Conservation (phyloP, 1,284 basidiomycete genomes). For the Laetiporus sulphureus region DNA sequence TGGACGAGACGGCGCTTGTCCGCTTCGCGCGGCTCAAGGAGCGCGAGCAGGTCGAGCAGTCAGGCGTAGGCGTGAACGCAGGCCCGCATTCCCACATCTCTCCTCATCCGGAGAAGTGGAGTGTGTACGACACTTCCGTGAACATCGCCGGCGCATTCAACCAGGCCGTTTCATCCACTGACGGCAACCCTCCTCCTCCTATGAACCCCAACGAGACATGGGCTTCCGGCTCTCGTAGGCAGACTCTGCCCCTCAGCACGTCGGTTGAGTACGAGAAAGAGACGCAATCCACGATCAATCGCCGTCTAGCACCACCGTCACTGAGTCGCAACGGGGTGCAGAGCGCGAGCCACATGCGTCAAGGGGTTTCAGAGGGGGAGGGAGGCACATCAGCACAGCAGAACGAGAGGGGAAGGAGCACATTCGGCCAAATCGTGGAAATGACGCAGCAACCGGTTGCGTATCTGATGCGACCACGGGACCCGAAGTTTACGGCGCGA, state of each 20-base stretch:
- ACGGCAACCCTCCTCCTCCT: slow-evolving; percentile 26
- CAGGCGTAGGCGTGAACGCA: slow-evolving; percentile 11
- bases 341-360: slow-evolving; percentile 28
- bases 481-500: too few species aligned
- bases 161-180: slow-evolving; percentile 49
- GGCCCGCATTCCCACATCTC: slow-evolving; percentile 25
- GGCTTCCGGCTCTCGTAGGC: slow-evolving; percentile 50
- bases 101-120: slow-evolving; percentile 60
- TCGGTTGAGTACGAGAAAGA: slow-evolving; percentile 74
- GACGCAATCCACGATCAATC: slow-evolving; percentile 42
- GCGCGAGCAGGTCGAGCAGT: slow-evolving; percentile 37
- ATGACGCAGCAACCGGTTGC: slow-evolving; percentile 45
- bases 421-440: slow-evolving; percentile 51
- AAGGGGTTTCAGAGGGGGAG: slow-evolving; percentile 62
- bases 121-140: slow-evolving; percentile 74
- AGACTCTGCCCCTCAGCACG: slow-evolving; percentile 56
- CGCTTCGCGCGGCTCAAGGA: slow-evolving; percentile 49
- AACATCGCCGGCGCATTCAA: slow-evolving; percentile 77
- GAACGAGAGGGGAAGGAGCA: slow-evolving; percentile 50
- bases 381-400: slow-evolving; percentile 26
- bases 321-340: slow-evolving; percentile 29
- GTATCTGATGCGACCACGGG: slow-evolving; percentile 56
- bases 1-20: slow-evolving; percentile 39
- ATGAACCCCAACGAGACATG: slow-evolving; percentile 54
- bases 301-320: slow-evolving; percentile 54